Evolutionary conservation across 1,284 basidiomycete genomes (phyloP).

Genomic region (Meira miltonrushii): DNA sequence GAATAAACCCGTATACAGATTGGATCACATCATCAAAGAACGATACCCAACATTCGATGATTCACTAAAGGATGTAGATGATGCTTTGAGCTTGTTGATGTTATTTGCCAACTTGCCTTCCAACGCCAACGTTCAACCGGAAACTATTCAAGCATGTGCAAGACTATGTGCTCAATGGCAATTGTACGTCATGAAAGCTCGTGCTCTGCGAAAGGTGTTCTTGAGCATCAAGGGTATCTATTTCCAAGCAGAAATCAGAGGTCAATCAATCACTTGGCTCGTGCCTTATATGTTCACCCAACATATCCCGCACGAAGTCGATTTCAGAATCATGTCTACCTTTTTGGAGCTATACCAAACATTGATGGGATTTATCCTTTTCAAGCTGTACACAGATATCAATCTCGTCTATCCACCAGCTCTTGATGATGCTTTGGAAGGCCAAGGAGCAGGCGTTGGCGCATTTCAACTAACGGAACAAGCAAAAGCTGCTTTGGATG

Average conservation of each 20-base stretch:
- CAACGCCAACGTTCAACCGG: slow-evolving; percentile 66
- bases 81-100: slow-evolving; percentile 90
- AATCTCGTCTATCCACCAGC: slow-evolving; percentile 92
- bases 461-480: slow-evolving; percentile 76
- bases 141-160: slow-evolving; percentile 76
- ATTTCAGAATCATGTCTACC: slow-evolving; percentile 95
- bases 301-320: slow-evolving; percentile 86
- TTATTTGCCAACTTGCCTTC: slow-evolving; percentile 67
- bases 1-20: slow-evolving; percentile 63
- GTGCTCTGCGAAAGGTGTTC: slow-evolving; percentile 82
- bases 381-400: slow-evolving; percentile 92
- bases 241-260: slow-evolving; percentile 91
- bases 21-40: slow-evolving; percentile 96
- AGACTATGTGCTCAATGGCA: slow-evolving; percentile 65
- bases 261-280: slow-evolving; percentile 90
- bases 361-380: slow-evolving; percentile 87
- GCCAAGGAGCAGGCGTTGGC: slow-evolving; percentile 73
- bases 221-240: slow-evolving; percentile 98
- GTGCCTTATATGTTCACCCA: slow-evolving; percentile 98
- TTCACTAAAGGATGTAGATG: slow-evolving; percentile 91
- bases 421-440: slow-evolving; percentile 76
- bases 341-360: slow-evolving; percentile 99
- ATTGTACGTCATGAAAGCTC: slow-evolving; percentile 86
- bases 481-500: slow-evolving; percentile 48
- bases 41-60: slow-evolving; percentile 96